Evolutionary conservation across 2,329 filamentous ascomycete genomes (phyloP).

Genomic region (Sphaerulina musiva): DNA sequence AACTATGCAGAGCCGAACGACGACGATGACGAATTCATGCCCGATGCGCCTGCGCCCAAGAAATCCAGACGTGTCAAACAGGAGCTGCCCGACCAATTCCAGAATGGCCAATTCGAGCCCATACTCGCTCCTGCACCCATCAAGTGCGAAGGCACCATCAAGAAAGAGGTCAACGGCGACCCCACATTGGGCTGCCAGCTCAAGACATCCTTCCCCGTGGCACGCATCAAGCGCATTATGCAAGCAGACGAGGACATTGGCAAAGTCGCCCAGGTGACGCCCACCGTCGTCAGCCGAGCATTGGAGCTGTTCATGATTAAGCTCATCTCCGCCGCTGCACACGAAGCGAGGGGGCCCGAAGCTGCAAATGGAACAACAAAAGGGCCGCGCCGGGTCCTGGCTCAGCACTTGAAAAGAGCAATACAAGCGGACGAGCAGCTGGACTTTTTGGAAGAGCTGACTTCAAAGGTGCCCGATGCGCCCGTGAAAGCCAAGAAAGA

Average conservation of each 20-base stretch:
- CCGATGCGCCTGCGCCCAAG: conserved; percentile 24
- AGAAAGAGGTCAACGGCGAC: conserved; percentile 23
- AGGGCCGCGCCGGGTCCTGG: conserved; percentile 75
- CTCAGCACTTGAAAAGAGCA: conserved; percentile 84
- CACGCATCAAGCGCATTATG: conserved; percentile 98
- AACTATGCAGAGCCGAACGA: conserved; percentile 14
- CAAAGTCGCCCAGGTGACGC: conserved; percentile 95
- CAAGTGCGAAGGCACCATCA: conserved; percentile 15
- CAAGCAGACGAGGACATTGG: conserved; percentile 98
- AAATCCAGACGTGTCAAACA: conserved; percentile 20
- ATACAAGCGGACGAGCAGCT: conserved; percentile 84
- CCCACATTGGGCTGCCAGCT: conserved; percentile 57
- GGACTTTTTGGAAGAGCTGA: conserved; percentile 89
- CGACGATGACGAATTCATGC: conserved; percentile 31
- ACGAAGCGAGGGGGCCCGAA: conserved; percentile 56
- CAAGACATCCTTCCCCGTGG: conserved; percentile 92
- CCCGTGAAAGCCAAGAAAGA: conserved; percentile 42
- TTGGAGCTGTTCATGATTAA: conserved; percentile 97
- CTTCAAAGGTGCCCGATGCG: conserved; percentile 70
- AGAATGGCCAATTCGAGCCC: conserved; percentile 9
- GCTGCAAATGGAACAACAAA: conserved; percentile 20
- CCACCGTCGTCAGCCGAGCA: conserved; percentile 80
- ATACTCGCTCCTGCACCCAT: conserved; percentile 13
- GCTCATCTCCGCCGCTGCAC: conserved; percentile 79
- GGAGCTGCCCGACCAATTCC: conserved; percentile 7